phyloP scores from a whole-genome alignment of 2,329 filamentous ascomycete species.

The Clonostachys rosea region DNA sequence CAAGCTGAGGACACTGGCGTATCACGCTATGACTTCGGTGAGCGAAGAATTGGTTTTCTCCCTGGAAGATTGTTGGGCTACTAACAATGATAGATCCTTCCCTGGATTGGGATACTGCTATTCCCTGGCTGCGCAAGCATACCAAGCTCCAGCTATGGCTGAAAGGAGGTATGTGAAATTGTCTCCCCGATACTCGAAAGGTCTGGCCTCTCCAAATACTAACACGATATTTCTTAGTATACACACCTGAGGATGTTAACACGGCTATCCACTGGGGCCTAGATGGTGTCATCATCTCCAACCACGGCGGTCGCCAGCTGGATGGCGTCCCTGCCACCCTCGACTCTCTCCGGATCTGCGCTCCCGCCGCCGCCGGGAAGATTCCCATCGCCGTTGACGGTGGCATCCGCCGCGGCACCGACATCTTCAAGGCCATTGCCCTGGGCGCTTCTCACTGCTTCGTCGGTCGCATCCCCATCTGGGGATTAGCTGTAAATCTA shows the following conservation, averaged over 20 bases:
- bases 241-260: conserved; percentile 10
- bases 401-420: conserved; percentile 30
- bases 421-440: conserved; percentile 31
- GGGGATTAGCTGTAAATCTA: conserved; percentile 19
- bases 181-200: not conserved
- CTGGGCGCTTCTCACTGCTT: conserved; percentile 33
- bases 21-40: too few relatives aligned
- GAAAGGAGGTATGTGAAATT: conserved; percentile 26
- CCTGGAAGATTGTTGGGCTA: too few relatives aligned
- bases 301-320: conserved; percentile 35
- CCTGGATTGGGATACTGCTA: conserved; percentile 58
- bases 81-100: conserved; percentile 29
- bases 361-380: conserved; percentile 7
- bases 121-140: conserved; percentile 54
- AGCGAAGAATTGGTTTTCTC: too few relatives aligned
- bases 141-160: conserved; percentile 34
- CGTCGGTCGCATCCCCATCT: conserved; percentile 33
- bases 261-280: conserved; percentile 21
- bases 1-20: too few relatives aligned
- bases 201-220: conserved; percentile 23
- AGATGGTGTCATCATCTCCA: conserved; percentile 34
- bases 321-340: conserved; percentile 18
- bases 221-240: conserved; percentile 1
- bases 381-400: conserved; percentile 32
- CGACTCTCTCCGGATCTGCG: not conserved